Conservation (phyloP, 2,329 filamentous ascomycete species). For the Calycina herbarum region DNA sequence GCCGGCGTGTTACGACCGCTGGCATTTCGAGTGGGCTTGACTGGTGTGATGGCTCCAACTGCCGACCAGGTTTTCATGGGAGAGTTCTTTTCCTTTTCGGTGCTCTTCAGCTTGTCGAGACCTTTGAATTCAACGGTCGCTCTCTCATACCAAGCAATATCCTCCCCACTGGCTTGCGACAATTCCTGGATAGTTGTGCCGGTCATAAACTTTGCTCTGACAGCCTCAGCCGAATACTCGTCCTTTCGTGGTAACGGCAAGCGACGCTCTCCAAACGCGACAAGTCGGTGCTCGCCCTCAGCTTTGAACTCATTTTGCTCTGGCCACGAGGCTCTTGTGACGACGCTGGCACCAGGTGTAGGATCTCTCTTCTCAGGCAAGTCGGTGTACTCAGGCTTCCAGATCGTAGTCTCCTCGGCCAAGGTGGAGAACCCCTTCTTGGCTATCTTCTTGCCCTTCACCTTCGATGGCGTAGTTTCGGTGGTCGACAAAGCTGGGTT, state of each 20-base stretch:
- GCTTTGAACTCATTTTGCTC: constrained; percentile 18
- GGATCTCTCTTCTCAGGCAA: constrained; percentile 11
- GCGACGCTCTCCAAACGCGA: constrained; percentile 10
- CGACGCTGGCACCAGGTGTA: not conserved
- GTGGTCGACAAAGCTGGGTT: not conserved
- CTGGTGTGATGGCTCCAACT: constrained; percentile 3
- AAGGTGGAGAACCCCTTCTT: not conserved
- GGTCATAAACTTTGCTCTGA: constrained; percentile 4
- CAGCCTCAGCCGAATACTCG: constrained; percentile 7
- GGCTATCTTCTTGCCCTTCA: not conserved
- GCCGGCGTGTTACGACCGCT: not conserved
- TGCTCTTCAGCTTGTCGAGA: constrained; percentile 8
- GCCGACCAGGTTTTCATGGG: constrained; percentile 9
- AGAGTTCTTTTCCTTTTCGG: constrained; percentile 9
- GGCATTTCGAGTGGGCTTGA: not conserved
- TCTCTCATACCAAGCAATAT: constrained; percentile 17
- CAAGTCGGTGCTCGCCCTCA: constrained; percentile 16
- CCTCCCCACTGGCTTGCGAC: constrained; percentile 3
- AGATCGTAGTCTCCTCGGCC: constrained; percentile 11
- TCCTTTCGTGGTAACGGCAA: constrained; percentile 18
- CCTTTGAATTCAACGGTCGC: constrained; percentile 2
- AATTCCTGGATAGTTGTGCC: constrained; percentile 3
- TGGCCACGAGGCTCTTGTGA: constrained; percentile 16
- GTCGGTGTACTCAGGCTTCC: constrained; percentile 8
- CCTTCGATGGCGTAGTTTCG: not conserved